Evolutionary conservation across 2,329 filamentous ascomycete genomes (phyloP).

Genomic region (Scolecobasidium constrictum): DNA sequence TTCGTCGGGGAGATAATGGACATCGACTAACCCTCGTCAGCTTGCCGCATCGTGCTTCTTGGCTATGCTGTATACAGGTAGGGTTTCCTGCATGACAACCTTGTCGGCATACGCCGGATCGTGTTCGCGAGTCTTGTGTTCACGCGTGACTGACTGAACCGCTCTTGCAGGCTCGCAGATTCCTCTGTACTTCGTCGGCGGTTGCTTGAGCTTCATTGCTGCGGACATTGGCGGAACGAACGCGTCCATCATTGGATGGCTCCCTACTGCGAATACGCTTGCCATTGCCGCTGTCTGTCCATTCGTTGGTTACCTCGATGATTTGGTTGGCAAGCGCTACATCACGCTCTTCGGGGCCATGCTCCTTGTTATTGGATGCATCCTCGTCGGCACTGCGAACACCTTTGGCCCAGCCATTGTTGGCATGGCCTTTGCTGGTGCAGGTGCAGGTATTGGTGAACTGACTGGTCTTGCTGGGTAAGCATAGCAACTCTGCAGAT

Average conservation of each 20-base stretch:
- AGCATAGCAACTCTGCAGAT: slow-evolving; percentile 7
- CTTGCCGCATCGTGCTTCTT: slow-evolving; percentile 25
- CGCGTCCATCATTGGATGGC: slow-evolving; percentile 18
- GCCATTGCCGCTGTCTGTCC: slow-evolving; percentile 23
- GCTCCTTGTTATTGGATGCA: slow-evolving; percentile 20
- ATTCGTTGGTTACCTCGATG: slow-evolving; percentile 24
- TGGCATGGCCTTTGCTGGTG: slow-evolving; percentile 23
- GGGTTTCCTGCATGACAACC: too few relatives aligned
- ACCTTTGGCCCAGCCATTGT: slow-evolving; percentile 22
- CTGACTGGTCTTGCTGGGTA: slow-evolving; percentile 25
- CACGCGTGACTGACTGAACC: too few relatives aligned
- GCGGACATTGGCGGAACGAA: slow-evolving; percentile 17
- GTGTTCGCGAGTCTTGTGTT: too few relatives aligned
- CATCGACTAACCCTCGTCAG: too few relatives aligned
- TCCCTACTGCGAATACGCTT: slow-evolving; percentile 24
- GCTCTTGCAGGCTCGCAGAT: slow-evolving; percentile 24
- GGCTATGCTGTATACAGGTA: slow-evolving; percentile 26
- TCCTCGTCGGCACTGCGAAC: slow-evolving; percentile 20
- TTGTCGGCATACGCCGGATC: not conserved
- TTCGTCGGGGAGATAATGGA: too few relatives aligned
- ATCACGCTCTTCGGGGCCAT: slow-evolving; percentile 22
- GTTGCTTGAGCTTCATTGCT: slow-evolving; percentile 21
- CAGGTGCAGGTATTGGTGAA: slow-evolving; percentile 23
- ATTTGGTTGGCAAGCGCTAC: slow-evolving; percentile 24
- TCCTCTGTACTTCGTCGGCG: slow-evolving; percentile 23